A percentile compares a stretch with the other conserved stretches of the same genome.
phyloP scores from a whole-genome alignment of 1,139 yeast genomes.

The Suhomyces wounanorum region DNA sequence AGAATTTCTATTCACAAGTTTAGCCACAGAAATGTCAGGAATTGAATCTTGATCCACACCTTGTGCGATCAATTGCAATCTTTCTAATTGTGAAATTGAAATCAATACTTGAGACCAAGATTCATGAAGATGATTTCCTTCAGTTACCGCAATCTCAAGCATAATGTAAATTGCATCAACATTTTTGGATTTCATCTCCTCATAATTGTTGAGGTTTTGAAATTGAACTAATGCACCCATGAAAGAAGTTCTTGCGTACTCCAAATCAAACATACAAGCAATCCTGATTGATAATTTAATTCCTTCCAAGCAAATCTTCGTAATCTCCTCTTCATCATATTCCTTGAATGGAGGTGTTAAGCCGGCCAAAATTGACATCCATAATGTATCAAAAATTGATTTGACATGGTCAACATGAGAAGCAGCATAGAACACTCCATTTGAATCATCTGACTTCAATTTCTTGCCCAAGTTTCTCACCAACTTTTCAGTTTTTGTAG shows the following conservation, averaged over 20 bases:
- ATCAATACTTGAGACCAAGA: constrained; percentile 87
- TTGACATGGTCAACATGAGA: constrained; percentile 88
- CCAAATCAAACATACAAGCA: constrained; percentile 81
- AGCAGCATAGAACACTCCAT: constrained; percentile 47
- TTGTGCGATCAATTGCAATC: constrained; percentile 83
- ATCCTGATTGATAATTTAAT: constrained; percentile 79
- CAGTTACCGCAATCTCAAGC: constrained; percentile 74
- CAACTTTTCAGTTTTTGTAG: constrained; percentile 83
- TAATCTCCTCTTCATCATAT: constrained; percentile 74
- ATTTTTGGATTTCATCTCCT: constrained; percentile 78
- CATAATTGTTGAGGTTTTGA: constrained; percentile 74
- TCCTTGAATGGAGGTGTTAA: constrained; percentile 92
- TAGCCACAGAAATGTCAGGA: constrained; percentile 83
- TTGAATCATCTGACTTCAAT: constrained; percentile 33
- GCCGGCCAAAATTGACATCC: constrained; percentile 98
- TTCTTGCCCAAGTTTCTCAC: constrained; percentile 68
- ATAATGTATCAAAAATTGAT: constrained; percentile 88
- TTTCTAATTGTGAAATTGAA: constrained; percentile 86
- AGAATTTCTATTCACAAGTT: constrained; percentile 59
- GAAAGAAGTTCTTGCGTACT: constrained; percentile 84
- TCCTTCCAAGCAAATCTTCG: constrained; percentile 80
- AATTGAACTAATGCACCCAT: constrained; percentile 89
- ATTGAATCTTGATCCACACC: constrained; percentile 84
- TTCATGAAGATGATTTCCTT: constrained; percentile 66
- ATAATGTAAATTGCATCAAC: constrained; percentile 76